Evolutionary conservation across 1,284 basidiomycete genomes (phyloP), one percentile per base, ranked within the genome.

Genomic region (Exobasidium rhododendri): DNA sequence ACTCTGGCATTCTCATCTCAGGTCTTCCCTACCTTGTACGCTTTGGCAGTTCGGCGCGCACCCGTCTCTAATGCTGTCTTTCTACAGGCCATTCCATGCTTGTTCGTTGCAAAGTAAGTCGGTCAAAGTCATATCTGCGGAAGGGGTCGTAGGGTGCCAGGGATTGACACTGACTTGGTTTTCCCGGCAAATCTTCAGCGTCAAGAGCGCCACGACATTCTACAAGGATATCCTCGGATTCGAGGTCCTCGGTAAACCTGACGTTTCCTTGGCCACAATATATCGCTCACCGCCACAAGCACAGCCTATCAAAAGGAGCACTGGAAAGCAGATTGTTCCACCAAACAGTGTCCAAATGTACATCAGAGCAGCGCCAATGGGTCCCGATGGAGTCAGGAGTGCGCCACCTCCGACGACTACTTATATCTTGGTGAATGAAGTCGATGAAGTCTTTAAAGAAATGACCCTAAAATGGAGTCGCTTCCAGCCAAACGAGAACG

Each of bases 201-300:
- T 55, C 4, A 55, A 55, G 29, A 55, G 29, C 22, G 52, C 52
- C 14, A 26, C 29, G 14, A 26, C 52, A 6, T 55, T 55, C 29
- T 63, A 60, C 31, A 57, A 60, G 31, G 58, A 60, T n/a, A 43
- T 60, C 2, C 58, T 60, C 17, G 58, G 58, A 11, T 60, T 60
- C 28, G n/a, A 24, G 32, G 24, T 57, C 32, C 14, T 60, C 2
- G 58, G 58, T 31, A 35, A 35, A 44, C 50, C 52, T 5, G 58
- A 60, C 29, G n/a, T 29, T n/a, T 52, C 50, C 6, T 31, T 31
- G 17, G 58, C 52, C 10, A 28, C 50, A 3, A 40, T 60, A 7
- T 13, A 32, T 29, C 56, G 58, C 14, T 32, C 50, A 11, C 52
- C 52, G 3, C 22, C 31, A 11, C 32, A 20, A 6, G 35, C n/a